Evolutionary conservation across 139 green algal genomes (phyloP).

Genomic region (Micractinium sp.): DNA sequence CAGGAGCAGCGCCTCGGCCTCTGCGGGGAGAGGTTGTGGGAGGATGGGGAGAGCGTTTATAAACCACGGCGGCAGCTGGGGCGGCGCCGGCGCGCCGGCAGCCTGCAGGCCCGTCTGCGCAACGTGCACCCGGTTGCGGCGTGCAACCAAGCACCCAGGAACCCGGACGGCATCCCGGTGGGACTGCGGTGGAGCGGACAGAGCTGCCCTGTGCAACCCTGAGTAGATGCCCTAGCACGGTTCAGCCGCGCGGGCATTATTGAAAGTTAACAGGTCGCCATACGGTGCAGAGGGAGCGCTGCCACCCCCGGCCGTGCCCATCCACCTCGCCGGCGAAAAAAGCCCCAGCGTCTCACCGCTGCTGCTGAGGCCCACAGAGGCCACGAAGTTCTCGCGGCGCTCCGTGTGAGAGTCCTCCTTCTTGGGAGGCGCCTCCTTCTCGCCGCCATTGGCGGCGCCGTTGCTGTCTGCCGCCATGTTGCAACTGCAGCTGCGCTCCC

Average conservation of each 20-base stretch:
- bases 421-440: constrained; percentile 6
- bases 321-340: not conserved
- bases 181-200: too few species aligned
- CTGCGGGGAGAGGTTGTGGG: constrained; percentile 40
- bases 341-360: not conserved
- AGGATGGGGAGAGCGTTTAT: not conserved
- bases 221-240: too few species aligned
- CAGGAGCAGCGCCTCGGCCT: constrained; percentile 67
- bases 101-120: too few species aligned
- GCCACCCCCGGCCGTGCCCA: too few species aligned
- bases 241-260: too few species aligned
- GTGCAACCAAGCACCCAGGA: not conserved
- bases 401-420: constrained; percentile 9
- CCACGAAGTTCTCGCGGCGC: constrained; percentile 23
- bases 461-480: not conserved
- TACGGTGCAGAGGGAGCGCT: too few species aligned
- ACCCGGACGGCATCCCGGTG: not conserved
- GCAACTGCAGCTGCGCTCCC: not conserved
- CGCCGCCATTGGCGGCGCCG: not conserved
- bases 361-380: not conserved
- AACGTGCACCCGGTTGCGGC: not conserved
- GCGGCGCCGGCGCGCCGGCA: too few species aligned
- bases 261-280: too few species aligned
- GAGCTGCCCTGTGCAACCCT: too few species aligned
- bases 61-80: not conserved